A percentile compares a stretch with the other conserved stretches of the same genome.
Evolutionary conservation across 371 early-diverging fungal genomes (phyloP).

Genomic region (Syncephalis plumigaleata): DNA sequence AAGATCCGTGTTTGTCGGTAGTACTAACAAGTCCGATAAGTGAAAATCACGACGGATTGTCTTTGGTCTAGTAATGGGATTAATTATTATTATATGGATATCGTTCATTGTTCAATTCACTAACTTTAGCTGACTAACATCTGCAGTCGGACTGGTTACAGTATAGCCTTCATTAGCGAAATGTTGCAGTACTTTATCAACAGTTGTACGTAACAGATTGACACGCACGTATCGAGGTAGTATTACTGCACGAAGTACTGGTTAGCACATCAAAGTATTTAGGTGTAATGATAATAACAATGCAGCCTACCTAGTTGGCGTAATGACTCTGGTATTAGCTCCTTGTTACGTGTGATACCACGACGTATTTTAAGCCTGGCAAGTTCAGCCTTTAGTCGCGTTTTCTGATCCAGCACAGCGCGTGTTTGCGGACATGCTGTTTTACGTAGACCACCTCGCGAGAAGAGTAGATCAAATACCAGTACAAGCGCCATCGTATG

Average conservation of each 20-base stretch:
- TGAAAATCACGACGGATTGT: conserved; percentile 44
- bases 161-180: conserved; percentile 43
- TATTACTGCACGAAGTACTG: conserved; percentile 11
- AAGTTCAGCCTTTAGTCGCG: conserved; percentile 52
- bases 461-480: conserved; percentile 69
- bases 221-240: conserved; percentile 63
- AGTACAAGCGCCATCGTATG: conserved; percentile 34
- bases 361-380: conserved; percentile 50
- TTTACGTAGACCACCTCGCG: conserved; percentile 48
- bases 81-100: background rate
- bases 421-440: conserved; percentile 40
- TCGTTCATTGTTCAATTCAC: background rate
- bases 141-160: conserved; percentile 17
- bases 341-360: conserved; percentile 37
- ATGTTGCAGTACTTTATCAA: conserved; percentile 39
- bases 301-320: conserved; percentile 4
- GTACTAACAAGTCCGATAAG: conserved; percentile 63
- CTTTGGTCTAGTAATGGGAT: conserved; percentile 6
- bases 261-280: background rate
- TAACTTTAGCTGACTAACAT: conserved; percentile 18
- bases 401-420: conserved; percentile 43
- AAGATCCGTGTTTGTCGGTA: conserved; percentile 68
- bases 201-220: conserved; percentile 44
- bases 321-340: conserved; percentile 18
- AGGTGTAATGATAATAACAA: background rate